These are phyloP conservation scores for Suillus bovinus DNA, from an alignment of 768 basidiomycete genomes.

Conservation along the genomic window DNA sequence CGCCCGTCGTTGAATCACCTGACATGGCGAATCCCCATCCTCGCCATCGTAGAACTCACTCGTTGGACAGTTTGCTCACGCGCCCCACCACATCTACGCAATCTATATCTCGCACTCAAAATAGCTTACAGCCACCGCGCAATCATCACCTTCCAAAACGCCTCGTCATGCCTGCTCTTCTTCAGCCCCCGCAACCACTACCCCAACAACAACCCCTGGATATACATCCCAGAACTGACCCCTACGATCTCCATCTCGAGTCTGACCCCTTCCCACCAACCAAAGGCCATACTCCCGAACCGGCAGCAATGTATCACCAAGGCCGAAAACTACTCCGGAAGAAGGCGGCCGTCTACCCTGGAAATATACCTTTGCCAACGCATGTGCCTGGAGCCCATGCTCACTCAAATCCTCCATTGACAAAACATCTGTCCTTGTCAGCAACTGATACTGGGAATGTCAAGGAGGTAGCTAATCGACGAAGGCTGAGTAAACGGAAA, in stretches of 20 bases:
- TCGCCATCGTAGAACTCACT: slow-evolving; percentile 14
- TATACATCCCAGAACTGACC: slow-evolving; percentile 12
- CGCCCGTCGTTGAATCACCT: slow-evolving; percentile 7
- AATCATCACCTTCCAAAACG: slow-evolving; percentile 54
- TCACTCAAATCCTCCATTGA: slow-evolving; percentile 12
- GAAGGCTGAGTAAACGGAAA: slow-evolving; percentile 36
- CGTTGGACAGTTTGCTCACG: slow-evolving; percentile 14
- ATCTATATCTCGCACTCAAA: slow-evolving; percentile 12
- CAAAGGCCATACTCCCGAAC: slow-evolving; percentile 9
- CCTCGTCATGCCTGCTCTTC: slow-evolving; percentile 74
- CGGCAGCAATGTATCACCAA: slow-evolving; percentile 13
- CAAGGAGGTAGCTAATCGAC: slow-evolving; percentile 29
- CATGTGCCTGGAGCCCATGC: slow-evolving; percentile 19
- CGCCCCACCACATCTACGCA: slow-evolving; percentile 7
- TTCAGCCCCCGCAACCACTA: slow-evolving; percentile 40
- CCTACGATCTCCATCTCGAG: slow-evolving; percentile 11
- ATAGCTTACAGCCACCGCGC: slow-evolving; percentile 19
- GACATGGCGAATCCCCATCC: slow-evolving; percentile 6
- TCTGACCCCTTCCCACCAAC: slow-evolving; percentile 11
- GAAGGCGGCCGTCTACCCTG: slow-evolving; percentile 24
- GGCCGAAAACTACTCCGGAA: slow-evolving; percentile 25
- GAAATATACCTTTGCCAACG: slow-evolving; percentile 27
- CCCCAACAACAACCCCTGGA: slow-evolving; percentile 14
- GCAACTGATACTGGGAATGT: slow-evolving; percentile 18
- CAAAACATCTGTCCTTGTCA: slow-evolving; percentile 14